Evolutionary conservation across 768 basidiomycete genomes (phyloP).

Genomic region (Mycena haematopus): DNA sequence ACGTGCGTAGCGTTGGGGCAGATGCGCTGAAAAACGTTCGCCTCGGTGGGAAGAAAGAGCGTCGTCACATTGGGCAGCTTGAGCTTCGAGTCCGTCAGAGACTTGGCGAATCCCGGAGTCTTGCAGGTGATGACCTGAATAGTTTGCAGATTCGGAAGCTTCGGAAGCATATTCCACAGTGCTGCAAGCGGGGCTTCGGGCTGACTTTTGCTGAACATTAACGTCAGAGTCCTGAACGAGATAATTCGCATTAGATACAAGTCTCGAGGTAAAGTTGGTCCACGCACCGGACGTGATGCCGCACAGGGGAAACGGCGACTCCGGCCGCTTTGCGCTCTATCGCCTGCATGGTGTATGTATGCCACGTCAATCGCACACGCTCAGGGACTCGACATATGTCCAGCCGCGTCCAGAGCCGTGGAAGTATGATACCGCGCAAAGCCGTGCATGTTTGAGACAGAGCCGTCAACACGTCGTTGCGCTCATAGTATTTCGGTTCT

Average conservation of each 20-base stretch:
- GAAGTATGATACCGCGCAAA: slow-evolving; percentile 14
- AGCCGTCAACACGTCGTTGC: slow-evolving; percentile 22
- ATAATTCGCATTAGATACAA: neutral
- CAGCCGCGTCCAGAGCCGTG: slow-evolving; percentile 20
- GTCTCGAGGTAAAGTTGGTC: neutral
- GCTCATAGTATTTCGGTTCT: slow-evolving; percentile 15
- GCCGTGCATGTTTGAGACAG: slow-evolving; percentile 25
- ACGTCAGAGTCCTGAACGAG: slow-evolving; percentile 16
- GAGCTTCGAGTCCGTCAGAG: slow-evolving; percentile 12
- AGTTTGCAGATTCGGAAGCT: slow-evolving; percentile 23
- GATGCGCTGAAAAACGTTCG: slow-evolving; percentile 9
- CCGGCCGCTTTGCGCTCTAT: slow-evolving; percentile 22
- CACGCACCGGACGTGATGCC: slow-evolving; percentile 24
- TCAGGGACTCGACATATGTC: slow-evolving; percentile 23
- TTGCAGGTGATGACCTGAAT: slow-evolving; percentile 25
- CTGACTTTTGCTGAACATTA: slow-evolving; percentile 18
- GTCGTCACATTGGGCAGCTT: slow-evolving; percentile 19
- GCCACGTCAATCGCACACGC: slow-evolving; percentile 1
- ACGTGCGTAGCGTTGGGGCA: slow-evolving; percentile 27
- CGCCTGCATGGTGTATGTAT: slow-evolving; percentile 20
- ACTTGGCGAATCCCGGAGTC: slow-evolving; percentile 19
- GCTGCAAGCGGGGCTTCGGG: slow-evolving; percentile 16
- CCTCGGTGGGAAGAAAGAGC: slow-evolving; percentile 10
- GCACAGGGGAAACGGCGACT: slow-evolving; percentile 14
- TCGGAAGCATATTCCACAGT: slow-evolving; percentile 21